phyloP scores from a whole-genome alignment of 225 moss, liverwort and hornwort species.

The Physcomitrium patens region DNA sequence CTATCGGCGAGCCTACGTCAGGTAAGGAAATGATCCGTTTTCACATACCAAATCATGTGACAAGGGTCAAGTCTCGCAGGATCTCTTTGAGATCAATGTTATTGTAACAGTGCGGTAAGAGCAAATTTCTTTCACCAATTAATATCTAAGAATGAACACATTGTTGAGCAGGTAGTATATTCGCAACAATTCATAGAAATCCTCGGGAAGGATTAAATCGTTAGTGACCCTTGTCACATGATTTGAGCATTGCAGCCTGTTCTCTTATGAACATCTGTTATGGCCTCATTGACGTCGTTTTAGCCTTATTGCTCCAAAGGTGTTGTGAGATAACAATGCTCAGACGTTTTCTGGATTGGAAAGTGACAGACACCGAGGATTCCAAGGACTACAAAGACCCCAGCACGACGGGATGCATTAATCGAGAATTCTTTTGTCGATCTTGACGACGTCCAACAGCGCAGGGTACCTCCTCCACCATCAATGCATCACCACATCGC shows the following conservation, averaged over 20 bases:
- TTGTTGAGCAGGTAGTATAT: too few relatives aligned
- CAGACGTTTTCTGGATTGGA: not conserved
- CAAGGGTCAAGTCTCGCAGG: not conserved
- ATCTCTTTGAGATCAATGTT: not conserved
- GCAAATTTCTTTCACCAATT: too few relatives aligned
- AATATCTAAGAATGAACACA: too few relatives aligned
- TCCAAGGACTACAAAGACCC: not conserved
- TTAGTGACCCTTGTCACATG: too few relatives aligned
- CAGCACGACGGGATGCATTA: not conserved
- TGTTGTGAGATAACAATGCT: not conserved
- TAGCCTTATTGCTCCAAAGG: too few relatives aligned
- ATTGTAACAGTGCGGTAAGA: not conserved
- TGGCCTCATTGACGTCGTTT: too few relatives aligned
- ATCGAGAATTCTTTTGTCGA: slow-evolving; percentile 12
- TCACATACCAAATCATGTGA: too few relatives aligned
- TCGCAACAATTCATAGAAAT: too few relatives aligned
- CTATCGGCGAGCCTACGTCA: slow-evolving; percentile 31
- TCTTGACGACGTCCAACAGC: slow-evolving; percentile 16
- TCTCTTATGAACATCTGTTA: too few relatives aligned
- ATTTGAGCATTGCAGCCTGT: too few relatives aligned
- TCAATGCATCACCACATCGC: not conserved
- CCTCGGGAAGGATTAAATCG: too few relatives aligned
- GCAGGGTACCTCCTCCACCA: not conserved
- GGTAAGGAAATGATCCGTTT: slow-evolving; percentile 23
- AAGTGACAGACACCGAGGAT: slow-evolving; percentile 3